Base-by-base conservation (phyloP, 768 basidiomycete genomes). In the Podaxis sp. region DNA sequence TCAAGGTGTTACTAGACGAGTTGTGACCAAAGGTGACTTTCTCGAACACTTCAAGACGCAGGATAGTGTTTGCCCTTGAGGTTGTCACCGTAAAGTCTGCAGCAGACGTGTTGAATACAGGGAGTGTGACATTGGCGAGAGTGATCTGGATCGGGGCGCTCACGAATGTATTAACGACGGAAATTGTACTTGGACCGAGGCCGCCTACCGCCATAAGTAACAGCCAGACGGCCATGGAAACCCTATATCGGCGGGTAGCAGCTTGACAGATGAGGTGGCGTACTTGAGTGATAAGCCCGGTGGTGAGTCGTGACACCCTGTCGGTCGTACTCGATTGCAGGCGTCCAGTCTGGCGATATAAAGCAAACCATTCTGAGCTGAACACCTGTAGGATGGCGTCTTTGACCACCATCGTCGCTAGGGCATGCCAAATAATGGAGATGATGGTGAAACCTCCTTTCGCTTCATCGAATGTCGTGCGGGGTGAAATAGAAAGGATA, bases 401-500 rank as follows among this genome's bases (percentile, higher is more conserved):
- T 17, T 41, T 15, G 13, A 17, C 10, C 4, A 17, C 17, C 17
- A 17, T 17, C 11, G 17, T 41, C 4, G 59, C 59, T n/a, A 60
- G 11, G 4, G 37, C 20, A 4, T 60, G 59, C 59, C 59, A 60
- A 0, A 52, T 11, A 28, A 53, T 53, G 26, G 30, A 53, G 7
- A 60, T 17, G 11, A 60, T 22, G 50, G 22, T 60, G 48, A 59
- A 59, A 24, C 49, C 58, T n/a, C 58, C 58, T 8, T 30, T 60
- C 11, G 40, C 13, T 41, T 1, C 40, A 41, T 12, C 11, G 13
- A 41, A 1, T 41, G 40, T 13, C 17, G 12, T 15, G 40, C 17
- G 11, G 11, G 11, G 13, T 17, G 40, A 6, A 17, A 41, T 12
- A 17, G 11, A 13, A 17, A 41, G 40, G 17, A 41, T 41, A 17